Evolutionary conservation across 768 basidiomycete genomes (phyloP).

Genomic region (Leccinellum albellum): DNA sequence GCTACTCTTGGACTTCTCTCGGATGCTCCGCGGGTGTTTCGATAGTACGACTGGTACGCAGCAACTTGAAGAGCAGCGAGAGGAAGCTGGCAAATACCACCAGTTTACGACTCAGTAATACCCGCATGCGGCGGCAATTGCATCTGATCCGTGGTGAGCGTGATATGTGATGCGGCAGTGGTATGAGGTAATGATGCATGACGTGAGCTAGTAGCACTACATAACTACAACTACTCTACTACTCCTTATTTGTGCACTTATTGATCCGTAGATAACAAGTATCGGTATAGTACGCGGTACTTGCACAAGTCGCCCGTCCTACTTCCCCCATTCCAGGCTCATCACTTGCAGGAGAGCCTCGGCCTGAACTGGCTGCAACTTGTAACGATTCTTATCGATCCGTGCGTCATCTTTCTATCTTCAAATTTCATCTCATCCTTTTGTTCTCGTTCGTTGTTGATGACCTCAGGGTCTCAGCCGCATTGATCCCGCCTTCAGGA

Average conservation of each 20-base stretch:
- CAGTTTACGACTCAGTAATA: not conserved
- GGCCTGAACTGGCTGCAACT: not conserved
- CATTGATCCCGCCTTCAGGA: not conserved
- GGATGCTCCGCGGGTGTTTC: not conserved
- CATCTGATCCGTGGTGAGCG: not conserved
- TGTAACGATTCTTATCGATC: not conserved
- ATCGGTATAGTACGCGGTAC: not conserved
- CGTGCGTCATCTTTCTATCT: not conserved
- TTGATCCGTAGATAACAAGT: not conserved
- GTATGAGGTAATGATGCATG: not conserved
- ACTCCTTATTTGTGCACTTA: no score
- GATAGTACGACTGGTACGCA: not conserved
- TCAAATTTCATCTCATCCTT: not conserved
- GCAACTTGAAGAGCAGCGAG: not conserved
- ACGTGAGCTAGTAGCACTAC: no score
- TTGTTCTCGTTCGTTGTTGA: not conserved
- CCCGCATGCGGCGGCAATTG: not conserved
- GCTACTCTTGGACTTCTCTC: not conserved
- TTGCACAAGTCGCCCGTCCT: not conserved
- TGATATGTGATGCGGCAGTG: not conserved
- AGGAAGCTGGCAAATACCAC: not conserved
- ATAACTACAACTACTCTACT: no score
- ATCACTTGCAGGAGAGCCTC: not conserved
- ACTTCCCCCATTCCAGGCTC: not conserved
- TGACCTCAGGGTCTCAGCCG: not conserved